phyloP scores from a whole-genome alignment of 129 eudicot genomes.

The Oenanthe sinensis region DNA sequence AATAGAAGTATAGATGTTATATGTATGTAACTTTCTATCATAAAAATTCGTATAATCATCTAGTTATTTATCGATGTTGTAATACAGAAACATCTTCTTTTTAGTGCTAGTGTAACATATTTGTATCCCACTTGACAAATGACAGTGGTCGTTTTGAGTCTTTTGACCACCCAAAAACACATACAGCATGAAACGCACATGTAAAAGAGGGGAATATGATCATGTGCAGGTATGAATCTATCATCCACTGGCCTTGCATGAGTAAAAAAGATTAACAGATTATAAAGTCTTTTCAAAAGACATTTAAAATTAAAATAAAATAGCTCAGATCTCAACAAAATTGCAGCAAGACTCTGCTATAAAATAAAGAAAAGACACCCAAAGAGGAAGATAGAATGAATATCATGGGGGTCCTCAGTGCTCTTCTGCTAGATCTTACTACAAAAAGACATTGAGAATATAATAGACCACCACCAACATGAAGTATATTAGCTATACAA shows the following conservation, averaged over 20 bases:
- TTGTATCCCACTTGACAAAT: not conserved
- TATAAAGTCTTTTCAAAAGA: not conserved
- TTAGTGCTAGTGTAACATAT: too few species aligned
- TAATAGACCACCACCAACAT: not conserved
- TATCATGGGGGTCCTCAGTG: not conserved
- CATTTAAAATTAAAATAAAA: not conserved
- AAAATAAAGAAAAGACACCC: not conserved
- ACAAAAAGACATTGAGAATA: not conserved
- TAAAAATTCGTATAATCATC: too few species aligned
- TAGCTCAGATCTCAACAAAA: constrained; percentile 40
- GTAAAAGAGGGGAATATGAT: not conserved
- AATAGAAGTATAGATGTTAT: too few species aligned
- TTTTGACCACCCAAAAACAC: not conserved
- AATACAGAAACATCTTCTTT: too few species aligned
- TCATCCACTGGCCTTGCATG: not conserved
- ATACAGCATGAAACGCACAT: not conserved
- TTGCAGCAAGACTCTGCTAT: constrained; percentile 1
- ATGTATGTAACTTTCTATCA: too few species aligned
- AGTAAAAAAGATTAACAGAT: not conserved
- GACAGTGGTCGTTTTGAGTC: not conserved
- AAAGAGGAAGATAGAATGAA: not conserved
- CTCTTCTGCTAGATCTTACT: constrained; percentile 11
- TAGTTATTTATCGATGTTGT: too few species aligned
- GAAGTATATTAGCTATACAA: too few species aligned
- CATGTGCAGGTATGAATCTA: not conserved